These are phyloP conservation scores for Sporisorium exsertum DNA, from an alignment of 1,284 basidiomycete species.

Conservation along the genomic window DNA sequence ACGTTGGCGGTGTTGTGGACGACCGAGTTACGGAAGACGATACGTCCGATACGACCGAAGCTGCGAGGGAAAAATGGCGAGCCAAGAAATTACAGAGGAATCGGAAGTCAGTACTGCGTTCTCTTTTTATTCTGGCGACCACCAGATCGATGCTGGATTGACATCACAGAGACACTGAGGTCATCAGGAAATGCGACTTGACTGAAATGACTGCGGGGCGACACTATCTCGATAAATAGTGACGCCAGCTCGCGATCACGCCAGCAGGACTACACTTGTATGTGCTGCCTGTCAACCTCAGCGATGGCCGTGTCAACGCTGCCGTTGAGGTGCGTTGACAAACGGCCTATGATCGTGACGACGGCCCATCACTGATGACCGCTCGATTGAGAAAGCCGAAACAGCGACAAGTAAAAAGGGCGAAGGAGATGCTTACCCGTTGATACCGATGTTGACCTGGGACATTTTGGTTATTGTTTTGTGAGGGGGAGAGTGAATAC, in stretches of 20 bases:
- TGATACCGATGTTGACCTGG: constrained; percentile 63
- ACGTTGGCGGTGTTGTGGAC: constrained; percentile 57
- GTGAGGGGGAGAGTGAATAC: constrained; percentile 17
- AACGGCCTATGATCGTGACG: not conserved
- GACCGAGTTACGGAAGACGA: constrained; percentile 86
- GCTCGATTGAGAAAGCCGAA: not conserved
- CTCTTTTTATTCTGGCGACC: not conserved
- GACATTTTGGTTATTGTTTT: constrained; percentile 43
- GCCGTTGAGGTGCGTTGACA: not conserved
- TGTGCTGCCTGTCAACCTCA: not conserved
- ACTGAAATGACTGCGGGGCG: not conserved
- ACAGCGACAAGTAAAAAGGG: no score
- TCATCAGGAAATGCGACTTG: not conserved
- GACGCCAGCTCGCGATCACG: not conserved
- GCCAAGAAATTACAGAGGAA: not conserved
- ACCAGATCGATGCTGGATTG: not conserved
- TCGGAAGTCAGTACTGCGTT: constrained; percentile 6
- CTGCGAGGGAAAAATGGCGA: constrained; percentile 24
- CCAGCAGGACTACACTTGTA: not conserved
- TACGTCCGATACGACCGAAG: constrained; percentile 72
- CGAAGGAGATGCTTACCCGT: constrained; percentile 56
- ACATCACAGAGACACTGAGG: not conserved
- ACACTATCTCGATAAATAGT: not conserved
- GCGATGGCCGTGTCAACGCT: not conserved
- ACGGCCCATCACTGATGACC: not conserved